Conservation (phyloP, 2,329 filamentous ascomycete species). For the Colletotrichum kahawae region DNA sequence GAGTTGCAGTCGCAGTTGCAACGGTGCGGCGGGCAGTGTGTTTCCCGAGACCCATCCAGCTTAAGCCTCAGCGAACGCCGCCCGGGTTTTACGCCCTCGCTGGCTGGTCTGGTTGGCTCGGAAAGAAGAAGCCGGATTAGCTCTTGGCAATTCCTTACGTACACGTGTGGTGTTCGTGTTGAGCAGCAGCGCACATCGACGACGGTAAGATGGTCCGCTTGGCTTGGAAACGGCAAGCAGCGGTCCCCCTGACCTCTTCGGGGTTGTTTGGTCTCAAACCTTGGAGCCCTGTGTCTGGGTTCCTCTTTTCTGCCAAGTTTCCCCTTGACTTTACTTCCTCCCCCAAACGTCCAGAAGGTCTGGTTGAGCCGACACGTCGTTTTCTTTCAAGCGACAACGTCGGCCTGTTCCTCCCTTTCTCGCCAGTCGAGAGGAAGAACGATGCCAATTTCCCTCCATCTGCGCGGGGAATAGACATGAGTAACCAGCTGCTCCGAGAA, state of each 20-base stretch:
- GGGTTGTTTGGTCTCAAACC: neutral
- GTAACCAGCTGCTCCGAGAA: slow-evolving; percentile 4
- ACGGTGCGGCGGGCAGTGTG: neutral
- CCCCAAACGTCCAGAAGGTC: neutral
- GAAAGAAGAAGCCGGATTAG: neutral
- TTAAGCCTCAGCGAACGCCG: neutral
- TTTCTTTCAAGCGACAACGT: neutral
- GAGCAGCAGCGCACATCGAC: neutral
- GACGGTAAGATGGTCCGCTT: neutral
- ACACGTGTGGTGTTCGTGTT: neutral
- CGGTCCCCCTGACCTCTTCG: neutral
- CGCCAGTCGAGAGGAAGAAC: neutral
- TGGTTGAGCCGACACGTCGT: neutral
- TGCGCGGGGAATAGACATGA: slow-evolving; percentile 10
- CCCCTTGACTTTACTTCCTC: neutral
- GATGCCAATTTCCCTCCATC: neutral
- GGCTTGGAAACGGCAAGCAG: neutral
- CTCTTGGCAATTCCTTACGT: slow-evolving; percentile 10
- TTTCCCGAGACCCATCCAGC: neutral
- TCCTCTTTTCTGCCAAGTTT: slow-evolving; percentile 8
- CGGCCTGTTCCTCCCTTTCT: neutral
- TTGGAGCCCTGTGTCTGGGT: neutral
- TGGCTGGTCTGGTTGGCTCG: neutral
- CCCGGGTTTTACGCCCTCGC: neutral
- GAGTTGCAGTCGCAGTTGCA: neutral